phyloP scores from a whole-genome alignment of 345 rosid genomes.

The Eucalyptus tenuipes region DNA sequence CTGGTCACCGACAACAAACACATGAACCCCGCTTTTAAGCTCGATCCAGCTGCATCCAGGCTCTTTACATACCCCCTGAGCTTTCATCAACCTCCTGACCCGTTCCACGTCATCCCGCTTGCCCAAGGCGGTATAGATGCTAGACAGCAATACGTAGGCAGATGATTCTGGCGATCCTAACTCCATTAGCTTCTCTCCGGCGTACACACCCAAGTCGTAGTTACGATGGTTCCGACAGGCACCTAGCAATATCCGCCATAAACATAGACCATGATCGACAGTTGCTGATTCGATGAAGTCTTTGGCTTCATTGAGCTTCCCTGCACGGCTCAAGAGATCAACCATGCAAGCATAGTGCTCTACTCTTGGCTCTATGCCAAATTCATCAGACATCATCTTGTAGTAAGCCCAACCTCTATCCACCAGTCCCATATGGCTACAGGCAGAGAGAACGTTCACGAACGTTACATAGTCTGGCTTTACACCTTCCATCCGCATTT shows the following conservation, averaged over 20 bases:
- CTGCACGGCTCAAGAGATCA: slow-evolving; percentile 41
- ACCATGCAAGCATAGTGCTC: slow-evolving; percentile 40
- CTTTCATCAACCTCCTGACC: slow-evolving; percentile 31
- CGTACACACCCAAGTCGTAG: slow-evolving; percentile 13
- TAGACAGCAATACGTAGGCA: slow-evolving; percentile 29
- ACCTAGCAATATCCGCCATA: slow-evolving; percentile 6
- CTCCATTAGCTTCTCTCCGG: slow-evolving; percentile 36
- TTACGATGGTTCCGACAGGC: slow-evolving; percentile 24
- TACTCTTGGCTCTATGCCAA: slow-evolving; percentile 24
- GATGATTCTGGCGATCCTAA: slow-evolving; percentile 30
- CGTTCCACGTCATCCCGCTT: slow-evolving; percentile 27
- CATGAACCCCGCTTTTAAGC: slow-evolving; percentile 29
- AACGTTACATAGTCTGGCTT: slow-evolving; percentile 31
- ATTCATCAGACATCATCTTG: slow-evolving; percentile 13
- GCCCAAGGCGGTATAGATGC: slow-evolving; percentile 22
- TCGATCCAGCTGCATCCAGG: slow-evolving; percentile 52
- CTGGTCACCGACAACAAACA: slow-evolving; percentile 31
- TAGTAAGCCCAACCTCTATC: slow-evolving; percentile 22
- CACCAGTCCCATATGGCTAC: slow-evolving; percentile 38
- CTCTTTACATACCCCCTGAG: slow-evolving; percentile 36
- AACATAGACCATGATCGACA: background rate
- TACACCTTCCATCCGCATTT: slow-evolving; percentile 22
- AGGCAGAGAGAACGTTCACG: slow-evolving; percentile 45
- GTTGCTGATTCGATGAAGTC: slow-evolving; percentile 54
- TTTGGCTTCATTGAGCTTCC: slow-evolving; percentile 35